Conservation (phyloP, 768 basidiomycete species). For the Pholiota conissans region DNA sequence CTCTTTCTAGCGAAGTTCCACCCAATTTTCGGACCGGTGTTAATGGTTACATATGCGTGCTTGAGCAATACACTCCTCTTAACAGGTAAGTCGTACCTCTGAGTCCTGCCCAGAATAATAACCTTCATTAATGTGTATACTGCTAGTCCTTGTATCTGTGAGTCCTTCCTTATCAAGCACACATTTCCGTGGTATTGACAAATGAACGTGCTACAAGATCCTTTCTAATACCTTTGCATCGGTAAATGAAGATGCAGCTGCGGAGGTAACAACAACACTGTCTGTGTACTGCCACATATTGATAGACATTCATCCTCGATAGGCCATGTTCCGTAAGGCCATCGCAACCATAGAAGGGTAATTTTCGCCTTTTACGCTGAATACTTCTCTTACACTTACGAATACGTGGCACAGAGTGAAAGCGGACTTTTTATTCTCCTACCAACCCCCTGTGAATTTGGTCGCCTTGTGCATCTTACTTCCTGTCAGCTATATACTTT, state of each 20-base stretch:
- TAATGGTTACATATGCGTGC: constrained; percentile 91
- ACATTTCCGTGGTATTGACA: neutral
- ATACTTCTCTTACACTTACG: neutral
- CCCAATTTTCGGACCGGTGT: constrained; percentile 83
- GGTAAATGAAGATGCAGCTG: constrained; percentile 90
- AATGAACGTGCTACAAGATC: constrained; percentile 50
- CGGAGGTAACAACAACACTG: constrained; percentile 56
- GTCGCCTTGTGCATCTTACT: constrained; percentile 85
- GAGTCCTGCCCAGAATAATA: too few relatives aligned
- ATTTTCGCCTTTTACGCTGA: constrained; percentile 5
- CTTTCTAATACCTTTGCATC: constrained; percentile 93
- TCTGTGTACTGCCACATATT: neutral
- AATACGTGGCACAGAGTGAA: constrained; percentile 54
- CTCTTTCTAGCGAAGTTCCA: constrained; percentile 71
- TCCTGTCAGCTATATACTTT: constrained; percentile 82
- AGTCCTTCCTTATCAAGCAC: constrained; percentile 25
- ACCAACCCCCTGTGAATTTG: constrained; percentile 92
- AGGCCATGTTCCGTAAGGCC: constrained; percentile 95
- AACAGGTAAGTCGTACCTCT: constrained; percentile 53
- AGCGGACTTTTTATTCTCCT: constrained; percentile 90
- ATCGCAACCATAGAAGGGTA: constrained; percentile 95
- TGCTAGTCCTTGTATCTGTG: constrained; percentile 75
- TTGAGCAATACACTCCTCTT: constrained; percentile 90
- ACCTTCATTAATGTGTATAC: too few relatives aligned
- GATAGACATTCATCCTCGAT: constrained; percentile 5